Conservation (phyloP, 352 stramenopile genomes). For the Phytopythium kandeliae region DNA sequence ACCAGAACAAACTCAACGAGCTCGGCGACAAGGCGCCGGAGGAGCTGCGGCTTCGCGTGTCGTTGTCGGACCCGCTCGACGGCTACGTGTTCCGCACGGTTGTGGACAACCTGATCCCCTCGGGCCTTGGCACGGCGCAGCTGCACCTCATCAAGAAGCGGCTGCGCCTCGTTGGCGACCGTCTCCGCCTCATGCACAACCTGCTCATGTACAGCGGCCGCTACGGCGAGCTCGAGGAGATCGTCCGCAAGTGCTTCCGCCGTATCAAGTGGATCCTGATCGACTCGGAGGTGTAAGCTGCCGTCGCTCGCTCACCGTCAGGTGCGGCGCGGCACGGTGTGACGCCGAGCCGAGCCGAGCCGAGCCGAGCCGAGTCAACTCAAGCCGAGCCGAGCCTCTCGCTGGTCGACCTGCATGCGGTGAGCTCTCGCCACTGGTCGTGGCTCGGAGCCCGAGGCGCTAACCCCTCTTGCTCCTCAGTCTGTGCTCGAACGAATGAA, state of each 20-base stretch:
- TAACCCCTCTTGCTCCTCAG: no score
- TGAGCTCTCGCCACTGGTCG: no score
- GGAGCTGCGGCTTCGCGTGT: conserved; percentile 62
- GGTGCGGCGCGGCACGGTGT: not conserved
- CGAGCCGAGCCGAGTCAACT: no score
- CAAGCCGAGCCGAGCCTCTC: no score
- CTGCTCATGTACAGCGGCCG: conserved; percentile 86
- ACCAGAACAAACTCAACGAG: conserved; percentile 69
- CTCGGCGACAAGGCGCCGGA: conserved; percentile 58
- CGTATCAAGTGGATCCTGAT: conserved; percentile 92
- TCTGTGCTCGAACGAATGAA: no score
- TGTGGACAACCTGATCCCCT: conserved; percentile 82
- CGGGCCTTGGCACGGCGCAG: conserved; percentile 73
- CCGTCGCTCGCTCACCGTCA: not conserved
- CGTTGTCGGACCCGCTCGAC: conserved; percentile 70
- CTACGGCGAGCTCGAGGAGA: conserved; percentile 79
- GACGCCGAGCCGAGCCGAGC: no score
- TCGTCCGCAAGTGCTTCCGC: conserved; percentile 89
- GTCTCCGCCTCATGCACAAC: conserved; percentile 86
- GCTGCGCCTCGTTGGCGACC: conserved; percentile 79
- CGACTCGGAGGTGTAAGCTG: conserved; percentile 79
- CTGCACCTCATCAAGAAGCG: conserved; percentile 88
- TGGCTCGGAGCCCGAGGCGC: no score
- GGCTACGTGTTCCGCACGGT: conserved; percentile 85
- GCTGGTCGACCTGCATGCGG: no score